These are phyloP conservation scores for Talaromyces ruber DNA, from an alignment of 495 filamentous ascomycete species.

Conservation along the genomic window DNA sequence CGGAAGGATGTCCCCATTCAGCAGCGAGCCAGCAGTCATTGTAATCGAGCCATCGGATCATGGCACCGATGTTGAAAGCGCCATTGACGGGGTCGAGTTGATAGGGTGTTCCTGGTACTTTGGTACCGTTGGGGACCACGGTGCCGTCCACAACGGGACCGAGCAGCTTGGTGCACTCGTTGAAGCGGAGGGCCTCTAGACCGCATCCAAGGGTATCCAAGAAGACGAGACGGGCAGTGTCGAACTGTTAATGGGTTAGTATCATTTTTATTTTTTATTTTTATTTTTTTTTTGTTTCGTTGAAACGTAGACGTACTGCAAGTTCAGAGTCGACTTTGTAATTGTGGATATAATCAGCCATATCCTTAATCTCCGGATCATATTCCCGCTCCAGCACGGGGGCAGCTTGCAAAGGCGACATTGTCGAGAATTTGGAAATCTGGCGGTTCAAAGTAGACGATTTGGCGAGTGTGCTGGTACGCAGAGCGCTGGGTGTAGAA, in stretches of 20 bases:
- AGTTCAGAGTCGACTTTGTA: conserved; percentile 85
- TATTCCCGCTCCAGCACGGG: conserved; percentile 46
- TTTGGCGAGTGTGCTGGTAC: conserved; percentile 5
- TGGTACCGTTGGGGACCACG: conserved; percentile 84
- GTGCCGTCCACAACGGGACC: conserved; percentile 92
- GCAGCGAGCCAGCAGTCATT: conserved; percentile 99
- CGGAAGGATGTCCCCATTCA: conserved; percentile 97
- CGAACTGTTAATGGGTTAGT: conserved; percentile 52
- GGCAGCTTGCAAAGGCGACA: conserved; percentile 35
- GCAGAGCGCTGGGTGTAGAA: conserved; percentile 11
- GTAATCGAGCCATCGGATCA: conserved; percentile 98
- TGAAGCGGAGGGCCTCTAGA: conserved; percentile 89
- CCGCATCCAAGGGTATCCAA: conserved; percentile 96
- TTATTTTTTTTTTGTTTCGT: background rate
- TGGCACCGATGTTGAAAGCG: conserved; percentile 97
- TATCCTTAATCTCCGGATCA: conserved; percentile 88
- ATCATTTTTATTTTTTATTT: background rate
- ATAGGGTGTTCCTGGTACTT: conserved; percentile 86
- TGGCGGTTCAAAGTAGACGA: conserved; percentile 11
- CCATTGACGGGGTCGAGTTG: conserved; percentile 91
- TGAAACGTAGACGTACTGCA: conserved; percentile 55
- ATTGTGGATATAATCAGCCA: conserved; percentile 88
- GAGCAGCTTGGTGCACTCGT: conserved; percentile 88
- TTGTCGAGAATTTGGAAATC: conserved; percentile 36
- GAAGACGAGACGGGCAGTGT: conserved; percentile 83